These are phyloP conservation scores for Periglandula ipomoeae DNA, from an alignment of 2,329 filamentous ascomycete genomes.

Conservation along the genomic window DNA sequence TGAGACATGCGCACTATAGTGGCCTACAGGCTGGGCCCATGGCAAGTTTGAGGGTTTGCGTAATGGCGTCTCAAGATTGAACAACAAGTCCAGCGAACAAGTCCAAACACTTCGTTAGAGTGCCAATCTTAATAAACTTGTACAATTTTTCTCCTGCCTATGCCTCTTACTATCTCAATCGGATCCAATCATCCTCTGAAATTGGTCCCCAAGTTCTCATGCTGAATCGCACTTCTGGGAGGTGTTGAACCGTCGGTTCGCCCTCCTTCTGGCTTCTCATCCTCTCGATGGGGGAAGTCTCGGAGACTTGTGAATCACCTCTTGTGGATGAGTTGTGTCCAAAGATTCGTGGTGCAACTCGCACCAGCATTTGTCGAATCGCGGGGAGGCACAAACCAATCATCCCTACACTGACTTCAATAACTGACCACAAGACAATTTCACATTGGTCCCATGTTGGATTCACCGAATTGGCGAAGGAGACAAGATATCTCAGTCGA, in stretches of 20 bases:
- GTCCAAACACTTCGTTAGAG: no score
- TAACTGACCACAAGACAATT: constrained; percentile 12
- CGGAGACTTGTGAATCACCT: no score
- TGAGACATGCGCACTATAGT: no score
- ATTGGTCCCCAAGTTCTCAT: neutral
- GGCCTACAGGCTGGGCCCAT: no score
- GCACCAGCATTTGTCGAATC: constrained; percentile 1
- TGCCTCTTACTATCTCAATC: neutral
- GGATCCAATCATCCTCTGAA: neutral
- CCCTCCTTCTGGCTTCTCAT: neutral
- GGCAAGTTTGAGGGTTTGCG: no score
- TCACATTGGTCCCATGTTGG: constrained; percentile 13
- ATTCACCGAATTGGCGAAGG: constrained; percentile 12
- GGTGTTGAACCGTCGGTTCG: neutral
- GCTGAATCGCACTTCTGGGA: neutral
- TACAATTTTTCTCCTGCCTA: no score
- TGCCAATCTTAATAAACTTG: no score
- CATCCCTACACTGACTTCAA: constrained; percentile 9
- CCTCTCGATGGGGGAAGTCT: no score
- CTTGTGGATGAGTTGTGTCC: no score
- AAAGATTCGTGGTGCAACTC: neutral
- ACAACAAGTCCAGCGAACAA: no score
- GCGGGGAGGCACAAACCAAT: neutral
- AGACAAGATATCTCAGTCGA: constrained; percentile 11
- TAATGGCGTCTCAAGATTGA: no score